Conservation (phyloP, 208 protist species). For the Trypanosoma platydactyli region DNA sequence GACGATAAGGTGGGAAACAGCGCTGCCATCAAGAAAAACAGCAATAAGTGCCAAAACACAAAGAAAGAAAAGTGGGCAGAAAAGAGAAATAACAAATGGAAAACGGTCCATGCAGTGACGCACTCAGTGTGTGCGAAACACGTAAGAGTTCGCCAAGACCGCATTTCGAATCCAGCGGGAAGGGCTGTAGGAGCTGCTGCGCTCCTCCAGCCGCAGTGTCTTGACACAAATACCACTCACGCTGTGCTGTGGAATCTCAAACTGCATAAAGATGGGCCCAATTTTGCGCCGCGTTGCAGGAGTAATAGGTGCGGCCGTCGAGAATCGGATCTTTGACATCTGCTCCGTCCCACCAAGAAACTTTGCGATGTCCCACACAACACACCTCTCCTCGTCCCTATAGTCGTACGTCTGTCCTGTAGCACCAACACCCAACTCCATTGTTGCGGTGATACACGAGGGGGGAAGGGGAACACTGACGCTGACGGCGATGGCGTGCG, state of each 20-base stretch:
- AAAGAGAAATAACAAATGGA: slow-evolving; percentile 11
- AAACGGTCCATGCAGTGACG: not conserved
- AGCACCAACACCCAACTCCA: slow-evolving; percentile 40
- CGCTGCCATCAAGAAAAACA: not conserved
- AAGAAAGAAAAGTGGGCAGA: slow-evolving; percentile 24
- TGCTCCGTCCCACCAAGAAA: slow-evolving; percentile 73
- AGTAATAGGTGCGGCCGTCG: slow-evolving; percentile 39
- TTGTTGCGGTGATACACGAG: slow-evolving; percentile 33
- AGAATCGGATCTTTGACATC: slow-evolving; percentile 53
- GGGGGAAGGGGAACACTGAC: slow-evolving; percentile 54
- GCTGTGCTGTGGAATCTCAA: slow-evolving; percentile 91
- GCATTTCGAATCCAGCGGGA: slow-evolving; percentile 90
- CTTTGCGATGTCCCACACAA: slow-evolving; percentile 84
- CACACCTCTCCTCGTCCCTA: slow-evolving; percentile 40
- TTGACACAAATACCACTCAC: slow-evolving; percentile 47
- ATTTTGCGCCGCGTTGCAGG: slow-evolving; percentile 51
- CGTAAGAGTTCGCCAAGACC: slow-evolving; percentile 81
- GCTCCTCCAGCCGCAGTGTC: slow-evolving; percentile 75
- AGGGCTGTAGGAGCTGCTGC: slow-evolving; percentile 68
- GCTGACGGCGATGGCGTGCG: slow-evolving; percentile 34
- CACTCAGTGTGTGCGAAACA: slow-evolving; percentile 63
- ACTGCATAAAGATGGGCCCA: slow-evolving; percentile 82
- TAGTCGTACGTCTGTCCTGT: slow-evolving; percentile 66
- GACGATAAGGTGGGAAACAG: not conserved
- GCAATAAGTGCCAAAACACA: not conserved